Percentiles rank a stretch among this genome's conserved stretches.
Evolutionary conservation across 352 stramenopile species (phyloP).

Genomic region (Phytophthora aleatoria): DNA sequence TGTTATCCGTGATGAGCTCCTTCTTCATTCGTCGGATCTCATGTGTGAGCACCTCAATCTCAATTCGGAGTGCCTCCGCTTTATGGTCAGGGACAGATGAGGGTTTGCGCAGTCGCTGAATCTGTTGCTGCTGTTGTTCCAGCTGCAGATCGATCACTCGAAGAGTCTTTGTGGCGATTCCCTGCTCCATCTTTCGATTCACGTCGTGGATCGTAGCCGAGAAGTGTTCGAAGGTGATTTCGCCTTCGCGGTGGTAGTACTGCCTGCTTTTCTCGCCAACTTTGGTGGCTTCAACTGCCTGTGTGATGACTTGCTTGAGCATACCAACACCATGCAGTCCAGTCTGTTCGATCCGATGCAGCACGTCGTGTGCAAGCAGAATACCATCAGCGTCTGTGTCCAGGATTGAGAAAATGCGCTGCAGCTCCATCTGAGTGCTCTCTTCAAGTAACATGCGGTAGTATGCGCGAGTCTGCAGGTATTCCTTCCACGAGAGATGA

Average conservation of each 20-base stretch:
- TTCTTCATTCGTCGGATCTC: slow-evolving; percentile 56
- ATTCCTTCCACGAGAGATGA: slow-evolving; percentile 59
- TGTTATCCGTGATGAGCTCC: slow-evolving; percentile 60
- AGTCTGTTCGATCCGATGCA: slow-evolving; percentile 57
- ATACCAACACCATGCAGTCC: slow-evolving; percentile 47
- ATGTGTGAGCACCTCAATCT: slow-evolving; percentile 57
- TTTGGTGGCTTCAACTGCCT: slow-evolving; percentile 53
- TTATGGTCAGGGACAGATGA: slow-evolving; percentile 24
- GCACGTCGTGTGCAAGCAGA: slow-evolving; percentile 51
- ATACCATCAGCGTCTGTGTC: slow-evolving; percentile 67
- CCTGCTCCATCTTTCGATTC: slow-evolving; percentile 67
- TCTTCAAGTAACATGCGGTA: slow-evolving; percentile 61
- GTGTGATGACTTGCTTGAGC: slow-evolving; percentile 52
- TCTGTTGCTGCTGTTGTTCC: slow-evolving; percentile 38
- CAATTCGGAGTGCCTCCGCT: slow-evolving; percentile 39
- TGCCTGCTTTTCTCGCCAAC: slow-evolving; percentile 15
- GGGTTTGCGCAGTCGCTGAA: slow-evolving; percentile 7
- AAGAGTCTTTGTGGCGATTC: slow-evolving; percentile 64
- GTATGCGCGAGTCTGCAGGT: slow-evolving; percentile 60
- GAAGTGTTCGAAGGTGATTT: slow-evolving; percentile 78
- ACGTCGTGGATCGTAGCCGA: slow-evolving; percentile 56
- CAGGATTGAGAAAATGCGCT: slow-evolving; percentile 68
- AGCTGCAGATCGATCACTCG: slow-evolving; percentile 48
- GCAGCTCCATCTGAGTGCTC: slow-evolving; percentile 55
- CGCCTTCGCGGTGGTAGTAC: slow-evolving; percentile 41